Evolutionary conservation across 192 early-diverging fungal genomes (phyloP).

Genomic region (Gryganskiella cystojenkinii): DNA sequence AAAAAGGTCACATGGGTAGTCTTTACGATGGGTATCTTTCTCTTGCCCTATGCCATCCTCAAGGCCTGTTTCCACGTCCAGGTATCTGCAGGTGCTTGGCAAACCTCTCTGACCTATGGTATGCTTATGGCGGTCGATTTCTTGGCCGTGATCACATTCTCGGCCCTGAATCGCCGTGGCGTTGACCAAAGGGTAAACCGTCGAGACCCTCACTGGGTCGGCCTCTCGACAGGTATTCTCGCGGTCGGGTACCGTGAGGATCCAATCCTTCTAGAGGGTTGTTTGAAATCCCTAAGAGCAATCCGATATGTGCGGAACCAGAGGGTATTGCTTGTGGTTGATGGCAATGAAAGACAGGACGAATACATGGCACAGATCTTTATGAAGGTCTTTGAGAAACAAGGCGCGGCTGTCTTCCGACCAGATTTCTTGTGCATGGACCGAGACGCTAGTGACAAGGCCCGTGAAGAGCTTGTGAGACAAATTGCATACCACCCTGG

Average conservation of each 20-base stretch:
- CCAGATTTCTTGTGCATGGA: slow-evolving; percentile 6
- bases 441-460: background rate
- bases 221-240: background rate
- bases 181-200: background rate
- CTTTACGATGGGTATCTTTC: slow-evolving; percentile 4
- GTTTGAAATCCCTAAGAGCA: background rate
- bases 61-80: slow-evolving; percentile 5
- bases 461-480: background rate
- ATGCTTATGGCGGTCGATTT: slow-evolving; percentile 4
- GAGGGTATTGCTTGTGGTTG: background rate
- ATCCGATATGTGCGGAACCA: background rate
- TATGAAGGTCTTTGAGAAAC: slow-evolving; percentile 1
- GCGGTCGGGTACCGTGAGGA: slow-evolving; percentile 11
- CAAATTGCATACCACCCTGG: slow-evolving; percentile 8
- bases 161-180: background rate
- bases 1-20: background rate
- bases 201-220: slow-evolving; percentile 4
- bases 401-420: slow-evolving; percentile 1
- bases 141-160: background rate
- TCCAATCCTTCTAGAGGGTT: background rate
- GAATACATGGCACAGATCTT: slow-evolving; percentile 13
- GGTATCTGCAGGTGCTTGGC: background rate
- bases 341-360: background rate
- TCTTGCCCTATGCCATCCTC: background rate
- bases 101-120: background rate